phyloP scores from a whole-genome alignment of 805 yeast genomes.

The Candida montana region DNA sequence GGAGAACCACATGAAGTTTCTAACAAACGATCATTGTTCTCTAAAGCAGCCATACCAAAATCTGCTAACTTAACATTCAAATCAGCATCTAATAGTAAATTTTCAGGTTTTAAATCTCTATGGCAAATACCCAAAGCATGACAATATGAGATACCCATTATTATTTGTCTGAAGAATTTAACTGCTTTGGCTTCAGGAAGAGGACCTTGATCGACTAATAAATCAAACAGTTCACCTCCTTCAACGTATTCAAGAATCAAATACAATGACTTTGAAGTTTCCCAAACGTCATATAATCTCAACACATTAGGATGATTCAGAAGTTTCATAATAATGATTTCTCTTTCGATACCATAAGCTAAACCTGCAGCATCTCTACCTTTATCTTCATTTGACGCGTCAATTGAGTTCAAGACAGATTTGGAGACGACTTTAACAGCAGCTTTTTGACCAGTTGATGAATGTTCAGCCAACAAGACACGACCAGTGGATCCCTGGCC shows the following conservation, averaged over 20 bases:
- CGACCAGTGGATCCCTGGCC: constrained; percentile 84
- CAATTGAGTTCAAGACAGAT: constrained; percentile 38
- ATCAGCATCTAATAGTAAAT: constrained; percentile 60
- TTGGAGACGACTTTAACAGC: constrained; percentile 83
- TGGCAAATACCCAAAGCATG: constrained; percentile 79
- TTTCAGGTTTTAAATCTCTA: constrained; percentile 80
- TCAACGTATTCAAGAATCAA: constrained; percentile 77
- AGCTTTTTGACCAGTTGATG: constrained; percentile 65
- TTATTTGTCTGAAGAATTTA: constrained; percentile 69
- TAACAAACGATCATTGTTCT: constrained; percentile 60
- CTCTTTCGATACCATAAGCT: constrained; percentile 95
- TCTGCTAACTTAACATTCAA: constrained; percentile 75
- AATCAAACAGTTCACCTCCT: constrained; percentile 82
- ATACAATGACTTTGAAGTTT: constrained; percentile 83
- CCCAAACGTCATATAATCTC: constrained; percentile 97
- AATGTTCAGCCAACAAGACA: constrained; percentile 69
- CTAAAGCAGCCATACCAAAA: constrained; percentile 87
- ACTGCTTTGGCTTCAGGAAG: constrained; percentile 70
- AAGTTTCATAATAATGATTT: constrained; percentile 94
- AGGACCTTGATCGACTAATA: constrained; percentile 63
- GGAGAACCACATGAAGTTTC: constrained; percentile 87
- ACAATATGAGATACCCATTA: constrained; percentile 74
- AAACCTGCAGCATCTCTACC: constrained; percentile 52
- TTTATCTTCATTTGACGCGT: constrained; percentile 30
- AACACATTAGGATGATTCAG: constrained; percentile 91